Base-by-base conservation (phyloP, 129 eudicot species). In the Erigeron canadensis region DNA sequence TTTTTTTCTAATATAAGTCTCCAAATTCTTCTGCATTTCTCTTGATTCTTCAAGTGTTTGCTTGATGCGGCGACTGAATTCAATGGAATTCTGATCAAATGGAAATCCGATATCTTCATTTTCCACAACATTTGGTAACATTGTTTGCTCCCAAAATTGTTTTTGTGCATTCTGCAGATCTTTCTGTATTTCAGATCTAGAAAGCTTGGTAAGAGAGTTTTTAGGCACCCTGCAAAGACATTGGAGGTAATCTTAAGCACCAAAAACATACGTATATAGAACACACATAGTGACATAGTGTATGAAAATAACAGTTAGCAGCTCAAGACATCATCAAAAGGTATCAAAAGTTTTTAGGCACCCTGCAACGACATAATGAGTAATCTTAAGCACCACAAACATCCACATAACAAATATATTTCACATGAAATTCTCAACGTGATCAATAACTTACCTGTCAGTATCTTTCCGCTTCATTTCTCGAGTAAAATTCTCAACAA, bases 1-100 rank as follows among this genome's bases (percentile, higher is more conserved):
- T 40, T 65, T 77, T 67, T 80, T 89, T 37, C 96, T 75, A 48
- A 89, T 77, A 56, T 64, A 71, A 84, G 79, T 80, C 67, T 91
- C 96, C 75, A 86, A 59, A 60, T 85, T 77, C 66, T 76, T 89
- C 80, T 92, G 98, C 87, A 89, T 84, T 70, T 89, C 82, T 75
- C 81, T 81, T 67, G 98, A 92, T 38, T 81, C 85, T 63, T 76
- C 78, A 57, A 92, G 88, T 7, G 79, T 85, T 79, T 82, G 86
- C 77, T 79, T 77, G 68, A 92, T 63, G 9, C 91, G 95, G 63
- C 42, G 79, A 67, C 84, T 73, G 77, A 81, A 81, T 16, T 84
- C 87, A 51, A 65, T 46, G 47, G 87, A 70, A 53, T 78, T 80
- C 70, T 75, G 80, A 54, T 71, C 72, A 66, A 79, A 69, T 8